Evolutionary conservation across 495 filamentous ascomycete species (phyloP), one percentile per base, ranked within the genome.

Genomic region (Aspergillus panamensis): DNA sequence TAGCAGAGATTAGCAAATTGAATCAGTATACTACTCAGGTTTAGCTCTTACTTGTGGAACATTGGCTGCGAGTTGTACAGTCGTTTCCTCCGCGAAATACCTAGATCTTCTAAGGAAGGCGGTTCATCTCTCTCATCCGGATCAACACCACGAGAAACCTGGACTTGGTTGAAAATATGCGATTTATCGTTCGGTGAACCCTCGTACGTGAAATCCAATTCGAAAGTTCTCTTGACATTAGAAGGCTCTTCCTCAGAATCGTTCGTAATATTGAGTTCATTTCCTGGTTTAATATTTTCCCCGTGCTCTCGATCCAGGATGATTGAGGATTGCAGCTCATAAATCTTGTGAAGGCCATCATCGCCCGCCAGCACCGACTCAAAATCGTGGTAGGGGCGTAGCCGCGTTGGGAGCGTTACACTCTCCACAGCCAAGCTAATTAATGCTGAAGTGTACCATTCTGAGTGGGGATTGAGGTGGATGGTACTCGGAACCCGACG

Each of bases 381-480:
- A 65, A 97, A 80, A 58, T 84, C 78, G n/a, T 76, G 66, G 30
- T 72, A 73, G 4, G 80, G 73, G 43, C 81, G 84, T 53, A 96
- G 69, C 30, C 92, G 80, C 9, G 89, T 84, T 12, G 90, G 90
- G 29, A 99, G 73, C 3, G 86, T 90, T 31, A 86, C 80, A 29
- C 82, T 91, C 69, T 99, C 94, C 29, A 97, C 62, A 8, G 90
- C 88, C 6, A 86, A 80, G 8, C 86, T 84, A 59, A 96, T 76
- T 21, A 97, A 70, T 8, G 87, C 93, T 13, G 89, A 87, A 16
- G 77, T 85, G 60, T 96, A 86, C 95, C 95, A 98, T 61, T 78
- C 73, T 7, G 88, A 95, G 9, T 73, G 71, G 31, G 65, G 62
- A 65, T 96, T 82, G 21, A 97, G 62, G 20, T 71, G 68, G 13